Evolutionary conservation across 257 asterid genomes (phyloP), one percentile per base, ranked within the genome.

Genomic region (Voacanga thouarsii): DNA sequence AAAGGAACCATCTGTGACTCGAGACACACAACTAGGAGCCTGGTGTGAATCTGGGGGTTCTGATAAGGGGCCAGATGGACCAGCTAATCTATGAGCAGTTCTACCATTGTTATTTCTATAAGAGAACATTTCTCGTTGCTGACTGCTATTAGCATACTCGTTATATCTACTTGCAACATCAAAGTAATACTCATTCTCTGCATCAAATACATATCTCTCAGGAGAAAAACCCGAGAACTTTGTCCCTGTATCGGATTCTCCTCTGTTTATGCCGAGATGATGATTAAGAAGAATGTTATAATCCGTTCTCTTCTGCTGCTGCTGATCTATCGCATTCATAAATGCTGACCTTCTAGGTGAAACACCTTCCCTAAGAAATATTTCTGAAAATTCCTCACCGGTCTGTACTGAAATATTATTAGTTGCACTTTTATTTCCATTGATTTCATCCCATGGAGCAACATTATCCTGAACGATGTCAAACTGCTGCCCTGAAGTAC

Each of bases 321-420:
- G 77, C 59, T 83, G 86, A 65, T 81, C 82, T 24, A 39, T 37
- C 24, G 79, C 94, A 79, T 75, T 76, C 21, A 6, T 47, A 21
- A 75, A 37, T 23, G 86, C 67, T 23, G 75, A 53, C 81, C 81
- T 82, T 82, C 88, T 82, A 19, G 88, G 87, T 18, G 86, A 79
- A 47, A 83, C 72, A 47, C 93, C 85, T 39, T 91, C 93, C 83
- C 89, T 86, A 51, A 91, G 84, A 82, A 94, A 94, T 77, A 87
- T 90, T 19, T 91, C 92, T 0, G 93, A 87, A 78, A 94, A 94
- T 76, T 92, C 98, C 79, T 92, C 98, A 9, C 97, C 98, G 0
- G 97, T 94, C 81, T 89, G 96, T 53, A 89, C 74, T 65, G 94
- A 94, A 72, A 94, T 71, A 73, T 91, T 91, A 73, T 69, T 33